These are phyloP conservation scores for Elymus sibiricus DNA, from an alignment of 176 grass and related monocot species.

Conservation along the genomic window DNA sequence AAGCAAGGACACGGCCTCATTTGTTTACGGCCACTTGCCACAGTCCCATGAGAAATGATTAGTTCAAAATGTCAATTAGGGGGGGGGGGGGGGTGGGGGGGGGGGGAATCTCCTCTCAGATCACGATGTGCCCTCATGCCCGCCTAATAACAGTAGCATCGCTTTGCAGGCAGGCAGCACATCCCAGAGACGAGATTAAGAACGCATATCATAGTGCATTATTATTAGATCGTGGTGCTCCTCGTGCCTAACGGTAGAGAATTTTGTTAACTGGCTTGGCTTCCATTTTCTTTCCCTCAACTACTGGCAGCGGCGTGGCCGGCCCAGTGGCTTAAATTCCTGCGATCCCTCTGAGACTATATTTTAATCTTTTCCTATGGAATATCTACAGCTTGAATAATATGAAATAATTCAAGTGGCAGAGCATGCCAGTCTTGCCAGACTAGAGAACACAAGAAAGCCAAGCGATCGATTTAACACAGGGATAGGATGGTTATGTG, in stretches of 20 bases:
- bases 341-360: not conserved
- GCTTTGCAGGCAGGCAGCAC: slow-evolving; percentile 20
- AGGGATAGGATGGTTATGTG: not conserved
- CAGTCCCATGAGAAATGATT: slow-evolving; percentile 51
- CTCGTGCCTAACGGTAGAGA: slow-evolving; percentile 41
- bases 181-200: not conserved
- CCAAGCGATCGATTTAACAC: not conserved
- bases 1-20: slow-evolving; percentile 25
- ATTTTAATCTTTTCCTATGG: not conserved
- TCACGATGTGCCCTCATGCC: slow-evolving; percentile 23
- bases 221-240: slow-evolving; percentile 36
- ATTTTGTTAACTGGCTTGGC: slow-evolving; percentile 4
- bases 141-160: slow-evolving; percentile 4
- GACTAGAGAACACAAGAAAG: not conserved
- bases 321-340: not conserved
- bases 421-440: not conserved
- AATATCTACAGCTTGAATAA: not conserved
- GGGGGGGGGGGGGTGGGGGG: slow-evolving; percentile 10
- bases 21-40: slow-evolving; percentile 22
- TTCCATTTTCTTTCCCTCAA: not conserved
- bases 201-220: slow-evolving; percentile 1
- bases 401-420: not conserved
- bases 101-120: slow-evolving; percentile 39
- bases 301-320: not conserved
- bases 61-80: slow-evolving; percentile 37